phyloP scores from a whole-genome alignment of 345 rosid species.

The Rhodomyrtus tomentosa region DNA sequence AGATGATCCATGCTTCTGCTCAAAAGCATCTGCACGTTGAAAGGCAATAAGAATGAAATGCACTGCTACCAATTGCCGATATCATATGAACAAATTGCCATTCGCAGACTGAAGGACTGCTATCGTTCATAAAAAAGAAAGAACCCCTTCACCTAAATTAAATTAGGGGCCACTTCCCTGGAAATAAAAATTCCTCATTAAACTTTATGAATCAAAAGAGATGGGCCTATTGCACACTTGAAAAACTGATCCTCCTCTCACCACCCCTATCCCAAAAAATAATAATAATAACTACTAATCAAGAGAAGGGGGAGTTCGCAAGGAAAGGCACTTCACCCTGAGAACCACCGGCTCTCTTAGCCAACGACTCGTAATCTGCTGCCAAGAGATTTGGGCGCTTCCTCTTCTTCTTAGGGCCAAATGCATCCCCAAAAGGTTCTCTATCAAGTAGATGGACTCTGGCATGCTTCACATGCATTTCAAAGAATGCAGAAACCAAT shows the following conservation, averaged over 20 bases:
- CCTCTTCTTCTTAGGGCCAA: slow-evolving; percentile 73
- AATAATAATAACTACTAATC: background rate
- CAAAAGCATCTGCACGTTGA: slow-evolving; percentile 46
- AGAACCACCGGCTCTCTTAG: slow-evolving; percentile 68
- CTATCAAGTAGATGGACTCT: slow-evolving; percentile 85
- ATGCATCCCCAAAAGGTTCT: slow-evolving; percentile 78
- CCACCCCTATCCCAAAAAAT: background rate
- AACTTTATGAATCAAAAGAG: background rate
- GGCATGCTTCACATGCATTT: slow-evolving; percentile 41
- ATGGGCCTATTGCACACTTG: background rate
- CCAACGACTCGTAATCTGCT: slow-evolving; percentile 67
- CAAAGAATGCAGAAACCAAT: background rate
- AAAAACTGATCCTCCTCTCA: background rate
- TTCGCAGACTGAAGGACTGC: background rate
- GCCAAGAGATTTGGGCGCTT: slow-evolving; percentile 79
- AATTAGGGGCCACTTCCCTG: background rate
- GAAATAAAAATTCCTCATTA: background rate
- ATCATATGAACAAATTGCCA: background rate
- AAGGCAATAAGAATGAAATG: background rate
- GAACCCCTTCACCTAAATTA: background rate
- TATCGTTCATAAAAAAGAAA: background rate
- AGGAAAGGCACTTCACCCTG: slow-evolving; percentile 38
- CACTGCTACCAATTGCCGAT: background rate
- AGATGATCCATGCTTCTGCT: slow-evolving; percentile 36
- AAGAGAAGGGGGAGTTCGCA: background rate